Evolutionary conservation across 164 flowering plant species (phyloP), one percentile per base, ranked within the genome.

Genomic region (Stephania yunnanensis): DNA sequence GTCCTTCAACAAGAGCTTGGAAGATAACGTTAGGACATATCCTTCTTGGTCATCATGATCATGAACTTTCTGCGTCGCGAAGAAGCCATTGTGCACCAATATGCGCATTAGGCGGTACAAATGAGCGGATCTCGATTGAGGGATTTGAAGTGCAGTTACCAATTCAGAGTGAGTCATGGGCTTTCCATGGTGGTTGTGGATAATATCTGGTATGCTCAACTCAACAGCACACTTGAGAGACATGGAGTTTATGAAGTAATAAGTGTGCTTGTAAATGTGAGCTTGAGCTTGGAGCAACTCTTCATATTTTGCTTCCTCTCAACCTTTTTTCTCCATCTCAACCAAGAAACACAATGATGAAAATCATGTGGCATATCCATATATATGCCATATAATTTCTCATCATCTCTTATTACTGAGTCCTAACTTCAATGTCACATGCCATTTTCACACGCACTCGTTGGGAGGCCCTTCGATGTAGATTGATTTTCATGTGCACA

Each of bases 211-310:
- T 17, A 82, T 81, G 68, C 85, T 83, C 7, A 83, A 67, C 52
- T 83, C 68, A 77, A 84, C 70, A 10, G 84, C 84, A 67, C 82
- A 82, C 36, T 72, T 86, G n/a, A 84, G 80, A 1, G 86, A 79
- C 85, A 83, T 78, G 36, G 89, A 83, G 71, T 55, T 74, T n/a
- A 86, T 73, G 81, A 3, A 79, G 46, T 73, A 78, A 36, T 75
- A 78, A 4, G 75, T 48, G 6, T 82, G 83, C 1, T 75, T 79
- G 36, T 71, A 80, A 6, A 82, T 3, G 61, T 80, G 85, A 46
- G 83, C 42, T 75, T 84, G 85, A 73, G 82, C 83, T 70, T 76
- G 36, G 46, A 82, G 76, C 36, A 80, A 42, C 68, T 84, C 84
- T 25, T 25, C 25, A 25, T 25, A 25, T 11, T 31, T 10, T 8